Percentiles rank a stretch among this genome's conserved stretches.
phyloP scores from a whole-genome alignment of 768 basidiomycete species.

The Lactifluus hygrophoroides region DNA sequence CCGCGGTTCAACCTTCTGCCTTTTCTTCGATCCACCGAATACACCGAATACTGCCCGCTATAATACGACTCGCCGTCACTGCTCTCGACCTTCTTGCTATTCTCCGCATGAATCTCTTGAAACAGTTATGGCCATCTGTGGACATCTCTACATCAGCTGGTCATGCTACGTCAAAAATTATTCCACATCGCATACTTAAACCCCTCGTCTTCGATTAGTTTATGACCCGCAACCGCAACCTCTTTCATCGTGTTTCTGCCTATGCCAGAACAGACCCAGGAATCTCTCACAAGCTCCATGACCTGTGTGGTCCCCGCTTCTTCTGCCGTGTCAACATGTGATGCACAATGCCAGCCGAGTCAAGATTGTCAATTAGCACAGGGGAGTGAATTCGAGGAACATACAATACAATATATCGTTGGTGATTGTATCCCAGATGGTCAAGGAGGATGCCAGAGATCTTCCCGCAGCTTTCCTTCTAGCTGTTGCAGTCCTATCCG shows the following conservation, averaged over 20 bases:
- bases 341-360: not conserved
- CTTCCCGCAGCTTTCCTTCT: not conserved
- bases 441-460: slow-evolving; percentile 8
- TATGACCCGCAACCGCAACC: not conserved
- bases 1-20: not conserved
- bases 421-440: slow-evolving; percentile 11
- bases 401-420: not conserved
- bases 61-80: not conserved
- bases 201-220: not conserved
- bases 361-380: not conserved
- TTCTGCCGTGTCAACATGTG: not conserved
- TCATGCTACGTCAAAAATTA: not conserved
- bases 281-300: not conserved
- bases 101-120: not conserved
- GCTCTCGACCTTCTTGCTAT: not conserved
- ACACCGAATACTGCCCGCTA: not conserved
- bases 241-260: not conserved
- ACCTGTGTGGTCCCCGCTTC: not conserved
- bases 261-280: not conserved
- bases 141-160: not conserved
- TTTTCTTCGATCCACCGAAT: too few relatives aligned
- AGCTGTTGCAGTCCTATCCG: not conserved
- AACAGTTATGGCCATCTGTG: not conserved
- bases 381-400: not conserved
- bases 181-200: not conserved